Base-by-base conservation (phyloP, 805 yeast genomes). In the Hyphopichia homilentoma region DNA sequence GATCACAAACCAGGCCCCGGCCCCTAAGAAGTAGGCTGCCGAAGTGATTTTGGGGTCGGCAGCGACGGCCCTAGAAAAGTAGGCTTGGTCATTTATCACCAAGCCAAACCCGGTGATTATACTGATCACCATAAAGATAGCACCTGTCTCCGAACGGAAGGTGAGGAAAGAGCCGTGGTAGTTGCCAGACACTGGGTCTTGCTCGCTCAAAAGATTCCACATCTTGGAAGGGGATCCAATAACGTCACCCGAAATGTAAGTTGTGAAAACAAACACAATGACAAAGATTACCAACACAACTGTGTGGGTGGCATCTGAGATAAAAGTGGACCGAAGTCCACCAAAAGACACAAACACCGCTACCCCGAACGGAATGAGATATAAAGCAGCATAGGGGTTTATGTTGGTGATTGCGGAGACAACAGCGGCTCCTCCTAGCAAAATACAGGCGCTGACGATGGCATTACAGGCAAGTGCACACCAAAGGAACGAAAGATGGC, bases 381-480 rank as follows among this genome's bases (percentile, higher is more conserved):
- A 48, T 21, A 45, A 34, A 8, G 55, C 50, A 21, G 52, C 52
- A 13, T 44, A 51, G 34, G 15, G 50, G 20, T 36, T 32, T 17
- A 38, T 33, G n/a, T 43, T 36, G 3, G 43, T 37, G 15, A 33
- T 39, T 15, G 40, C 39, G 13, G 35, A 15, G 21, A 39, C 30
- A 0, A 32, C 43, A 36, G 60, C 68, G 8, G 70, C 60, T 5
- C 70, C 73, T 33, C 72, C 70, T n/a, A 68, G 43, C 27, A 68
- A 39, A 29, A 68, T 41, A 29, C 48, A 47, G 4, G 51, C 37
- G 17, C 52, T 39, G 13, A 46, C 48, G 23, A 49, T 35, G 2
- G 52, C 43, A 47, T 21, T 55, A 22, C 53, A 48, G 5, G 44
- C 43, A 14, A 55, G 34, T 6, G 56, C 55, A 32, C 47, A 51